Base-by-base conservation (phyloP, 1,284 basidiomycete genomes). In the Cutaneotrichosporon spelunceum region DNA sequence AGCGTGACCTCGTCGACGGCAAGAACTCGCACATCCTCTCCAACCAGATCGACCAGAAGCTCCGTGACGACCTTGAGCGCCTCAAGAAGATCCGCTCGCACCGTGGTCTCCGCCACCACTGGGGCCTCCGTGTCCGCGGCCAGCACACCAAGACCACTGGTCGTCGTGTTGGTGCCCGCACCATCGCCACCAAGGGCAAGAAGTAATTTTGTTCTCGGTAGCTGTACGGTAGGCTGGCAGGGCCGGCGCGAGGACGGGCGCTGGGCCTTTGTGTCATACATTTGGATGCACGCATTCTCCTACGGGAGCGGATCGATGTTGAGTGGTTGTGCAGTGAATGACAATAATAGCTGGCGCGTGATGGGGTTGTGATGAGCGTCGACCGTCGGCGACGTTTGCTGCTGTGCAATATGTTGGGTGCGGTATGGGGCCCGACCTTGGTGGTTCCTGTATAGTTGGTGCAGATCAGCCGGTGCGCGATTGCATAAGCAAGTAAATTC, bases 51-150 rank as follows among this genome's bases (percentile, higher is more conserved):
- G 96, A 99, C 85, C 95, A 93, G 70, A 98, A 98, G 84, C 84
- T 98, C 70, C 93, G 96, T 83, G 96, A 99, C 62, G 96, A 99
- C 81, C 85, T 99, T 65, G 96, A 99, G 85, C 86, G 96, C 68
- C 82, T 99, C 81, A 99, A 99, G 90, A 99, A 99, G 87, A 99
- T 99, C 80, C 88, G 94, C 73, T 91, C 93, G 61, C 96, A 99
- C 82, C 88, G 96, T 83, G 95, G 96, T 84, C 86, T 99, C 72
- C 86, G 96, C 80, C 95, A 99, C 83, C 94, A 87, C 86, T 96
- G 93, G 92, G 91, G 91, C 70, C 84, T 96, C 70, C 88, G 93
- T 78, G 92, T 93, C 66, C 84, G 96, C 77, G 95, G 95, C 79
- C 96, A 99, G 80, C 95, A 99, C 87, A 99, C 95, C 72, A 98